Evolutionary conservation across 2,329 filamentous ascomycete species (phyloP), one percentile per base, ranked within the genome.

Genomic region (Fusarium sp.): DNA sequence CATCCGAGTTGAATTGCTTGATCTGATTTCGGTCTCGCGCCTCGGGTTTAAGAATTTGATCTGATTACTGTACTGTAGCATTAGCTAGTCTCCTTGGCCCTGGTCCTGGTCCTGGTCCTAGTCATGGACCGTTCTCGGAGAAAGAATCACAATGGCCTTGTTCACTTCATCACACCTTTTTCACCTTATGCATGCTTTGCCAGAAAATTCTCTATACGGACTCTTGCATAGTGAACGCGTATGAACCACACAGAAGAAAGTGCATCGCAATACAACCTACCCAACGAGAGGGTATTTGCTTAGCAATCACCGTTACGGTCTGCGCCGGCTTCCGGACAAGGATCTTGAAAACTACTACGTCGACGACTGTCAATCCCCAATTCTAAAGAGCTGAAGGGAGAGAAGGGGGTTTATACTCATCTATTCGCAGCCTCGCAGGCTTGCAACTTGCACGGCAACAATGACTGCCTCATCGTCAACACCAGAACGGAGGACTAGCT

Each of bases 401-500:
- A 46, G 16, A 46, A 47, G 24, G 44, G n/a, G 11, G 11, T 32
- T 7, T 45, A 22, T 27, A 11, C 27, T 34, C 44, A 20, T 55
- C n/a, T 6, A 43, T 29, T 25, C 20, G 7, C n/a, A 18, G 32
- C 43, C 32, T 44, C 27, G 18, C n/a, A 30, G 62, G 53, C 44
- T 57, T 57, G 29, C 56, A 43, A 53, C 24, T 41, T 41, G 22
- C 34, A 40, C 18, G 47, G 45, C 45, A 49, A 67, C 38, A 54
- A 73, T 74, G 73, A 45, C 63, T 10, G 27, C 61, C 18, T 64
- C 57, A 38, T 40, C 58, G 24, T 27, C 60, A 41, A 58, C 61
- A 34, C 55, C 74, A 11, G 67, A 71, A n/a, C 63, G 61, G 65
- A 70, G 70, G 27, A 65, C 73, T 47, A 77, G 75, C 67, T 77